These are phyloP conservation scores for Saturnispora sanitii DNA, from an alignment of 805 yeast genomes.

Conservation along the genomic window DNA sequence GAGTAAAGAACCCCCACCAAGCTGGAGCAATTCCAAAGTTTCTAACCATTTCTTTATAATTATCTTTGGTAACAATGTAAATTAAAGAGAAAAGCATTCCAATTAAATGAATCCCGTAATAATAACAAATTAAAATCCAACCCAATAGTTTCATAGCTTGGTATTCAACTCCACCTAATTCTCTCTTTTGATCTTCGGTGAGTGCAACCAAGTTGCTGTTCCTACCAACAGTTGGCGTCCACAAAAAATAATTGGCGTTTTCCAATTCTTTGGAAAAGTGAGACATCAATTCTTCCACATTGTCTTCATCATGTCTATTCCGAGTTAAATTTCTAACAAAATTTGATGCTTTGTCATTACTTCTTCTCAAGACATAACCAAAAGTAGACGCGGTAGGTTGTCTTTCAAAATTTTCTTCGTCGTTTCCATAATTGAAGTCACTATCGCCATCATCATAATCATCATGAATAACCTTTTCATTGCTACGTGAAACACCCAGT, in stretches of 20 bases:
- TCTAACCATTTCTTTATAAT: slow-evolving; percentile 37
- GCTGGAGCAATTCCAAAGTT: slow-evolving; percentile 58
- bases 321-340: slow-evolving; percentile 15
- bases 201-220: slow-evolving; percentile 84
- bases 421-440: not conserved
- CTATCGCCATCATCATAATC: not conserved
- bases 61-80: slow-evolving; percentile 40
- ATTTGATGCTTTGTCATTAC: slow-evolving; percentile 8
- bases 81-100: slow-evolving; percentile 46
- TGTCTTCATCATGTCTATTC: slow-evolving; percentile 4
- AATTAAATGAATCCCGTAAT: slow-evolving; percentile 63
- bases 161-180: slow-evolving; percentile 95
- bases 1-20: slow-evolving; percentile 92
- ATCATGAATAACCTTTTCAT: not conserved
- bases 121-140: slow-evolving; percentile 53
- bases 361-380: slow-evolving; percentile 4
- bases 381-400: slow-evolving; percentile 7
- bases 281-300: slow-evolving; percentile 23
- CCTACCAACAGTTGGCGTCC: slow-evolving; percentile 87
- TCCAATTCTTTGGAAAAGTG: slow-evolving; percentile 16
- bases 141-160: slow-evolving; percentile 74
- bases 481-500: not conserved
- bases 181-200: slow-evolving; percentile 78
- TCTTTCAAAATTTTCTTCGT: not conserved
- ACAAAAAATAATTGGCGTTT: slow-evolving; percentile 68